Percentiles rank a stretch among this genome's conserved stretches.
These are phyloP conservation scores for Peronospora belbahrii DNA, from an alignment of 352 stramenopile genomes.

Conservation along the genomic window DNA sequence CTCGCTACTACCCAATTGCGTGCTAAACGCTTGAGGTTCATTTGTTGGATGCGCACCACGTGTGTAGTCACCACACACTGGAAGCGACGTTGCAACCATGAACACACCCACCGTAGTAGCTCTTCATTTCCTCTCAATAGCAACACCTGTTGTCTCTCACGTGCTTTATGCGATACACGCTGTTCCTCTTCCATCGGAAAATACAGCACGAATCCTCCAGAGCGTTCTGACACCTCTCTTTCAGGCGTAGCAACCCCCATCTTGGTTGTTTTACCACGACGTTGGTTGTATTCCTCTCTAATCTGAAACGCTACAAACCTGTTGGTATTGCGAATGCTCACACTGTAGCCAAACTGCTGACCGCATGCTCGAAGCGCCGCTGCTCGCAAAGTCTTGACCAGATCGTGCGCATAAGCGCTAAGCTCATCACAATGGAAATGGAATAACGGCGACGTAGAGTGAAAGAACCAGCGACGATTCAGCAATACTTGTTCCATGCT, in stretches of 20 bases:
- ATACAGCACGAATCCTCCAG: conserved; percentile 59
- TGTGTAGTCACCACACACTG: conserved; percentile 55
- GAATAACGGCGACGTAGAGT: conserved; percentile 60
- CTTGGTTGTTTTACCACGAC: neutral
- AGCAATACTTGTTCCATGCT: conserved; percentile 55
- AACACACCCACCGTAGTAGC: conserved; percentile 43
- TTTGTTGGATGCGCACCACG: conserved; percentile 37
- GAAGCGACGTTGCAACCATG: conserved; percentile 65
- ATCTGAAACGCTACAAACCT: conserved; percentile 54
- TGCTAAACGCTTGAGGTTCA: conserved; percentile 47
- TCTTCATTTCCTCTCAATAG: conserved; percentile 50
- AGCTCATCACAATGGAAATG: conserved; percentile 44
- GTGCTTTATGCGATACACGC: conserved; percentile 24
- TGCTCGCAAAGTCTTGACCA: conserved; percentile 56
- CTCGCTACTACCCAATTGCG: conserved; percentile 38
- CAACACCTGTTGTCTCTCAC: conserved; percentile 47
- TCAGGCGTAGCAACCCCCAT: neutral
- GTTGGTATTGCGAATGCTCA: conserved; percentile 47
- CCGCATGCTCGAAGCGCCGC: conserved; percentile 34
- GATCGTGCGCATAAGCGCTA: conserved; percentile 48
- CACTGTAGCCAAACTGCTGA: conserved; percentile 54
- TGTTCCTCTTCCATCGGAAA: conserved; percentile 35
- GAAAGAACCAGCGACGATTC: conserved; percentile 39
- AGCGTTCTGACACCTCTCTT: conserved; percentile 9
- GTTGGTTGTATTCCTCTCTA: conserved; percentile 35